A percentile compares a stretch with the other conserved stretches of the same genome.
These are phyloP conservation scores for Tulasnella calospora DNA, from an alignment of 768 basidiomycete genomes.

Conservation along the genomic window DNA sequence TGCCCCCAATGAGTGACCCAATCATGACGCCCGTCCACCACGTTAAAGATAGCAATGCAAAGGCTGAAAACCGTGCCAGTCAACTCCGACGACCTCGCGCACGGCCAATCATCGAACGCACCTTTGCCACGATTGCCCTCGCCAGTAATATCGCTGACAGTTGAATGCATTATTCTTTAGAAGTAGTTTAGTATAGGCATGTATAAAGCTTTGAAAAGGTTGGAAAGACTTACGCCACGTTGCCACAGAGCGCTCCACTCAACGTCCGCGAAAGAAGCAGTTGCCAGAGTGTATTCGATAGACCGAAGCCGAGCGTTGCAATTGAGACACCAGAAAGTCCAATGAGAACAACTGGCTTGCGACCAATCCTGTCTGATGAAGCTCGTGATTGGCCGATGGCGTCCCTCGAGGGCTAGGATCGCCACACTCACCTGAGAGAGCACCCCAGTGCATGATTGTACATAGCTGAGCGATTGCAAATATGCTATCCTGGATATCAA, in stretches of 20 bases:
- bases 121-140: constrained; percentile 53
- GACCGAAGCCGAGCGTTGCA: constrained; percentile 23
- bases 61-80: neutral
- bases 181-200: neutral
- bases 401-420: neutral
- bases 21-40: constrained; percentile 23
- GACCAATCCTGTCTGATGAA: constrained; percentile 29
- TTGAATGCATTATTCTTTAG: constrained; percentile 44
- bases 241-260: constrained; percentile 23
- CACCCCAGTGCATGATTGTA: constrained; percentile 29
- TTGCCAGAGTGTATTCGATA: constrained; percentile 16
- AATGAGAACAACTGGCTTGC: constrained; percentile 30
- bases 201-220: too few relatives aligned
- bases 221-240: constrained; percentile 18
- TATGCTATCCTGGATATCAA: neutral
- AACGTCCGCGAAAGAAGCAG: constrained; percentile 7
- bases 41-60: neutral
- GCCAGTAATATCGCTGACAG: constrained; percentile 63
- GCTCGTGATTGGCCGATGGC: neutral
- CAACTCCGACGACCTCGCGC: neutral
- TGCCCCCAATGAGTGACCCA: constrained; percentile 46
- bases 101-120: neutral
- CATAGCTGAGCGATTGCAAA: constrained; percentile 30
- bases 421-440: constrained; percentile 24
- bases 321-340: constrained; percentile 27